phyloP scores from a whole-genome alignment of 2,329 filamentous ascomycete species.

The Cercospora citrullina region DNA sequence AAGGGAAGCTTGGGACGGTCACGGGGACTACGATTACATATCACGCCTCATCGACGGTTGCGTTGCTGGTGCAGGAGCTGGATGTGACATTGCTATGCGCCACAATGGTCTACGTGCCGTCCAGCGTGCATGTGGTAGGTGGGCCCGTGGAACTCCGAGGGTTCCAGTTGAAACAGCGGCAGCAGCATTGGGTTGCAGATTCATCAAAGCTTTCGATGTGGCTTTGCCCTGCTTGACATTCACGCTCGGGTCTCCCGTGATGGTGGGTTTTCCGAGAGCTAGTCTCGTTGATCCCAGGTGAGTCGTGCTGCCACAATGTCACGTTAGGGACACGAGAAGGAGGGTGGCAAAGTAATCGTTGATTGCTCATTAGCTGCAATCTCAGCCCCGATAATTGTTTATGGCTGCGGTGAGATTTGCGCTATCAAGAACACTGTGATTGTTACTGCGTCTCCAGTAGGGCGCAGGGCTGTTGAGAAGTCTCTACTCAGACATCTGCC shows the following conservation, averaged over 20 bases:
- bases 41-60: too few species aligned
- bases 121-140: background rate
- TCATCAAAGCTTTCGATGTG: background rate
- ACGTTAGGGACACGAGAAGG: background rate
- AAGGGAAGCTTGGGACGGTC: background rate
- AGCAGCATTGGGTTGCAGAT: background rate
- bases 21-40: background rate
- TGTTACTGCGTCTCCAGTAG: background rate
- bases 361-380: background rate
- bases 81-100: background rate
- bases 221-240: background rate
- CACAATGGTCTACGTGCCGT: background rate
- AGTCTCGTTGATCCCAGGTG: background rate
- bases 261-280: background rate
- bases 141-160: background rate
- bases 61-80: background rate
- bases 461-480: too few species aligned
- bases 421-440: background rate
- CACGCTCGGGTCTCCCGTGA: background rate
- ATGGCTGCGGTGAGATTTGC: background rate
- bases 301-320: background rate
- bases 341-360: background rate
- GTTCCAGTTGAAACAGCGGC: background rate
- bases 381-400: background rate
- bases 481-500: too few species aligned